Evolutionary conservation across 345 rosid genomes (phyloP), one percentile per base, ranked within the genome.

Genomic region (Hirschfeldia incana): DNA sequence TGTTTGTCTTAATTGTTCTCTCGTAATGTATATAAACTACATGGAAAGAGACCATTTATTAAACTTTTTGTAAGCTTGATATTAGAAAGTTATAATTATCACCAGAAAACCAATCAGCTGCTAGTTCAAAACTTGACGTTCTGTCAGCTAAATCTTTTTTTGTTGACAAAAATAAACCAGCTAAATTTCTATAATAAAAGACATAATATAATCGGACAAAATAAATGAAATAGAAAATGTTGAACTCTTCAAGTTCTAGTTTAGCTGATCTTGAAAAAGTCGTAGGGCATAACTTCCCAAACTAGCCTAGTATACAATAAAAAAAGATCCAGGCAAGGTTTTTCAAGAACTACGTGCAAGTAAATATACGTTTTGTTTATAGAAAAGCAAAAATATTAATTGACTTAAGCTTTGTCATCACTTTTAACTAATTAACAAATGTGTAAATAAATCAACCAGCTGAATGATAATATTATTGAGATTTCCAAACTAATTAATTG

Each of bases 261-360:
- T 44, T 46, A 46, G 55, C 55, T 46, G 16, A 46, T 46, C 55
- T 6, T 46, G 55, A 46, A 13, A 46, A 34, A 13, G 75, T 69
- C 63, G 53, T 61, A 30, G 28, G 62, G 9, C 69, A 13, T 3
- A 62, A 70, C 51, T 65, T 72, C 67, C 32, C 61, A 65, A 65
- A 70, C 27, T 65, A 64, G 66, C 67, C 16, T 68, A 15, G 61
- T 69, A 12, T 55, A 55, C 76, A 55, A 78, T 28, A 65, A 65
- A 59, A 59, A 55, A 53, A 63, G 59, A 64, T 46, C 1, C 13
- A 64, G 63, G 28, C 44, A 70, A 71, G 12, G 2, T 12, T 32
- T 64, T 70, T 53, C 10, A 59, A 65, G 71, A 72, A 65, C 17
- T 78, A 78, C 55, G 55, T 46, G 55, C 80, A 77, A 63, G 58